Conservation (phyloP, 495 filamentous ascomycete species). For the Penicillium samsonianum region DNA sequence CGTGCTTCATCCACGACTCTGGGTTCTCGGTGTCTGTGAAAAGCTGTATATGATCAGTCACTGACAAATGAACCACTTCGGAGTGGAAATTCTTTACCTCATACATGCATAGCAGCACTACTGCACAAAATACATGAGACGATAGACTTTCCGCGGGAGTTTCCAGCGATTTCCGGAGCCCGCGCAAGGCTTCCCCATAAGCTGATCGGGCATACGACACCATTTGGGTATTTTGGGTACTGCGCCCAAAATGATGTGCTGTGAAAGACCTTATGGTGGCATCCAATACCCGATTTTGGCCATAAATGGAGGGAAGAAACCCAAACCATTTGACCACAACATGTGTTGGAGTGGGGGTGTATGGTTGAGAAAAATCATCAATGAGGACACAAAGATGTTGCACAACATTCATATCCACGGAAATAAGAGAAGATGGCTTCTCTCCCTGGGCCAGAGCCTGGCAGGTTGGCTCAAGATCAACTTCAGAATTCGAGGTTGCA, state of each 20-base stretch:
- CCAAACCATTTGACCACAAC: slow-evolving; percentile 32
- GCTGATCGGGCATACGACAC: slow-evolving; percentile 31
- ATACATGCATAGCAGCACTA: slow-evolving; percentile 38
- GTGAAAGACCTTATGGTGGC: slow-evolving; percentile 34
- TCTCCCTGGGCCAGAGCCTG: slow-evolving; percentile 11
- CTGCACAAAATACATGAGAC: slow-evolving; percentile 35
- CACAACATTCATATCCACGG: slow-evolving; percentile 25
- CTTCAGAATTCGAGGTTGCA: neutral
- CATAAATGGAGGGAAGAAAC: slow-evolving; percentile 35
- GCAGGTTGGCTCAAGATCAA: neutral
- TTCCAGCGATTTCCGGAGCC: slow-evolving; percentile 29
- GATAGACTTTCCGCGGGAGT: slow-evolving; percentile 29
- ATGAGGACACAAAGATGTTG: slow-evolving; percentile 30
- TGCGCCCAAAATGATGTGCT: slow-evolving; percentile 35
- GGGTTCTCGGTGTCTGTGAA: slow-evolving; percentile 36
- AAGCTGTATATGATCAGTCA: slow-evolving; percentile 22
- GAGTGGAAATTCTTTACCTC: slow-evolving; percentile 25
- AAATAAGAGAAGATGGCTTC: slow-evolving; percentile 7
- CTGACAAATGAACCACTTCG: neutral
- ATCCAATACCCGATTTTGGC: slow-evolving; percentile 32
- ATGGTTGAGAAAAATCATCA: slow-evolving; percentile 29
- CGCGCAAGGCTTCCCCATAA: slow-evolving; percentile 33
- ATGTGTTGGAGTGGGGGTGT: slow-evolving; percentile 18
- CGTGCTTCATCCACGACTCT: slow-evolving; percentile 42
- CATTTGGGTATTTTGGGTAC: slow-evolving; percentile 27